Evolutionary conservation across 176 grass and related monocot species (phyloP), one percentile per base, ranked within the genome.

Genomic region (Zoysia japonica): DNA sequence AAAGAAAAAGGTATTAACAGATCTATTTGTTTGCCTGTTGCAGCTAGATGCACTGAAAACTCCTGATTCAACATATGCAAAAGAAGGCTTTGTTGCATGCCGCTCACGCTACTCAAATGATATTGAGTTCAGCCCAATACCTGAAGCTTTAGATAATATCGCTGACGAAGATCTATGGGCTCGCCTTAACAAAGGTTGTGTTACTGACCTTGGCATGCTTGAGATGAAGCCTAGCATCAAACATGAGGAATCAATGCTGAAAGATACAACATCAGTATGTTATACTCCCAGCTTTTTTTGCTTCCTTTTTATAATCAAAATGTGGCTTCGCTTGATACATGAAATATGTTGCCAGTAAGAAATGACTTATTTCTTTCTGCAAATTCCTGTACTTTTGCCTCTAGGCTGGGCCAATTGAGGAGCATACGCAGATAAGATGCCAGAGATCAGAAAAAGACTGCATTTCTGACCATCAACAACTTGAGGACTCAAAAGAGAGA

Each of bases 121-220:
- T 61, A 67, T 77, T 38, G 86, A 96, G 44, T 91, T 84, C 47
- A 91, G 88, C 47, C 90, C 92, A 51, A 40, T 91, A n/a, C 90
- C 87, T 56, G 86, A 96, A 75, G 80, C 87, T 81, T 51, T 89
- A 71, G 88, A 70, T 40, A 85, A 45, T 76, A 14, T 92, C 8
- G 86, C 86, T n/a, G 72, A 89, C 3, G 92, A 99, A 72, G 92
- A 93, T 44, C 52, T 91, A 14, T 99, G 96, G 96, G 81, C 88
- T 42, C 76, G 46, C 20, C 76, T 99, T 60, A 99, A 95, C 74
- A 96, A 93, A 83, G 90, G 92, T 7, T 92, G 90, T 19, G 60
- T 74, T 56, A 99, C 90, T 64, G 59, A 99, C 87, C 92, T 96
- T 65, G 86, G 91, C 57, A 90, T 75, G 83, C 90, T 95, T 76